A percentile compares a stretch with the other conserved stretches of the same genome.
phyloP scores from a whole-genome alignment of 495 filamentous ascomycete species.

The Podospora australis region DNA sequence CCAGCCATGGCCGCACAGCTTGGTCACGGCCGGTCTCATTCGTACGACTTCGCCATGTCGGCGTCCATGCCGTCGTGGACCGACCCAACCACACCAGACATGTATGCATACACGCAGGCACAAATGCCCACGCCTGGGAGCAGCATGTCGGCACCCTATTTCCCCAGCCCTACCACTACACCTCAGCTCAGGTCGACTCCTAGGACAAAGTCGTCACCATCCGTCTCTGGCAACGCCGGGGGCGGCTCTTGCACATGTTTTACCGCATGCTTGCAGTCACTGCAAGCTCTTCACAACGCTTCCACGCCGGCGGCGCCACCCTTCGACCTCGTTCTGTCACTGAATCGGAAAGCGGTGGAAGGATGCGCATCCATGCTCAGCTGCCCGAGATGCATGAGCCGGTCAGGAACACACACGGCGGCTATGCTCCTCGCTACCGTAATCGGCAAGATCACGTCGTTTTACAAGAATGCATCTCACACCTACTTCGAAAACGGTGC shows the following conservation, averaged over 20 bases:
- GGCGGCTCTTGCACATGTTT: constrained; percentile 40
- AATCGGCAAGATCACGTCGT: constrained; percentile 41
- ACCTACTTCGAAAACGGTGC: constrained; percentile 27
- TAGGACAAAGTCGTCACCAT: constrained; percentile 27
- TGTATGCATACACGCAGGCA: constrained; percentile 23
- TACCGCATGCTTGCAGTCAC: constrained; percentile 38
- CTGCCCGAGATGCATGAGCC: constrained; percentile 35
- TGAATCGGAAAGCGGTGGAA: constrained; percentile 44
- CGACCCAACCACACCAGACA: constrained; percentile 20
- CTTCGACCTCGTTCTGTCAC: constrained; percentile 38
- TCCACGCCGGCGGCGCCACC: constrained; percentile 32
- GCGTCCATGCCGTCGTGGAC: constrained; percentile 17
- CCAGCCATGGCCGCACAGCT: constrained; percentile 20
- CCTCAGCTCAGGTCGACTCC: constrained; percentile 26
- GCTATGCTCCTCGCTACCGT: constrained; percentile 44
- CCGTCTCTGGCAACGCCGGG: constrained; percentile 14
- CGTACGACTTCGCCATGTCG: constrained; percentile 31
- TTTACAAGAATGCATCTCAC: constrained; percentile 39
- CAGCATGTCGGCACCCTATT: constrained; percentile 28
- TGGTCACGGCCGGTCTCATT: constrained; percentile 25
- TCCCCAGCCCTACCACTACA: constrained; percentile 32
- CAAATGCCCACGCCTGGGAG: constrained; percentile 27
- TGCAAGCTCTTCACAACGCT: constrained; percentile 41
- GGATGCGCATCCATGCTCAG: constrained; percentile 40
- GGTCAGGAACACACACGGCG: constrained; percentile 36